Evolutionary conservation across 2,329 filamentous ascomycete genomes (phyloP), one percentile per base, ranked within the genome.

Genomic region (Aspergillus piperis): DNA sequence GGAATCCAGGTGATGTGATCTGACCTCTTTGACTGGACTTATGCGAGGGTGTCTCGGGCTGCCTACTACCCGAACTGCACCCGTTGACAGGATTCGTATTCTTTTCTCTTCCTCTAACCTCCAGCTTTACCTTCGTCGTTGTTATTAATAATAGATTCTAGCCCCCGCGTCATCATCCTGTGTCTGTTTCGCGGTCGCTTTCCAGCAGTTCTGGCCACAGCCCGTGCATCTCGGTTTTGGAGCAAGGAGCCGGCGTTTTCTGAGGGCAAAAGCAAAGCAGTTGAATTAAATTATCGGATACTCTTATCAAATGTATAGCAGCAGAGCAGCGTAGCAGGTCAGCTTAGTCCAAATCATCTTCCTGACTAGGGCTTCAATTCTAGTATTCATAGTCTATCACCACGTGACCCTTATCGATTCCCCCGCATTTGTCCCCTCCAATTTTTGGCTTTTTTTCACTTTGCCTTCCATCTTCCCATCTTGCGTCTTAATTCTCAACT

Each of bases 1-100:
- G 32, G 1, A 41, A 3, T 36, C n/a, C 60, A 75, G 73, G 66
- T 75, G 47, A 75, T 75, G 73, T 75, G 68, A 75, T 74, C 72
- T 75, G 67, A 73, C 58, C 55, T 41, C 27, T n/a, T 32, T 27
- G 42, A 48, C 54, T 5, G 32, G 41, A 32, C 30, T 17, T 7
- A 42, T 21, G 44, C 32, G 19, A 7, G 10, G 39, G 7, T 44
- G 36, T 50, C n/a, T 50, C n/a, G 25, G 25, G 25, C 25, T 19
- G 25, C 47, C 23, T 30, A 17, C 25, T 30, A 30, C 23, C 17
- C 41, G 42, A 21, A 25, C 42, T 47, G 13, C 21, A 49, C 47
- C 47, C 47, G n/a, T 50, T 50, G 47, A 50, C 25, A 50, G 47
- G 47, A 50, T 50, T 50, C 47, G 47, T 50, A 50, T 50, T 30